Evolutionary conservation across 78 protist species (phyloP).

Genomic region (Guillardia theta): DNA sequence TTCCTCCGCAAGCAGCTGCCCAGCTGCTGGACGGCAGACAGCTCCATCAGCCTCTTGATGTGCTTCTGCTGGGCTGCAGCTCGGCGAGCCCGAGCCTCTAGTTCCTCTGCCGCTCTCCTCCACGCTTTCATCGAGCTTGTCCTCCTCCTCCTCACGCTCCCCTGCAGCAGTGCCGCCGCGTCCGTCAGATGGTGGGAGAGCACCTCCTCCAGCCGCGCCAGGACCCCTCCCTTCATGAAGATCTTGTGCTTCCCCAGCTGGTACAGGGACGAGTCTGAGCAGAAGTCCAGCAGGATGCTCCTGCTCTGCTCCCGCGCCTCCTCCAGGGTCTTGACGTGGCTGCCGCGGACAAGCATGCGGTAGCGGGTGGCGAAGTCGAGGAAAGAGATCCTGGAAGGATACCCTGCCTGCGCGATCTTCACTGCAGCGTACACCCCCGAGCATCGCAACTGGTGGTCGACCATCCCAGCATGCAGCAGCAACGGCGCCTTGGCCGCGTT

Average conservation of each 20-base stretch:
- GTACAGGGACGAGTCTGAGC: neutral
- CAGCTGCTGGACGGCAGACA: too few species aligned
- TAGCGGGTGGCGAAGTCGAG: neutral
- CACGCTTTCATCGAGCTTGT: too few species aligned
- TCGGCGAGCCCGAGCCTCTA: too few species aligned
- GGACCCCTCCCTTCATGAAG: neutral
- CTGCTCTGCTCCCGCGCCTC: neutral
- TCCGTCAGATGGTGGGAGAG: neutral
- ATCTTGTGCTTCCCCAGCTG: neutral
- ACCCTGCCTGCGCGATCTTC: constrained; percentile 82
- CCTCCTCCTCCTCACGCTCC: too few species aligned
- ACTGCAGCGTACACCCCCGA: constrained; percentile 93
- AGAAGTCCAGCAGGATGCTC: too few species aligned
- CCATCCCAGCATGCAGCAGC: constrained; percentile 51
- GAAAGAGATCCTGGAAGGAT: neutral
- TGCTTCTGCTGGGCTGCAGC: too few species aligned
- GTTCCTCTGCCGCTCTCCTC: too few species aligned
- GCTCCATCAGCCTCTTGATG: too few species aligned
- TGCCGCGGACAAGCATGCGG: neutral
- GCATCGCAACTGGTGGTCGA: constrained; percentile 82
- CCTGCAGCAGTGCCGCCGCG: neutral
- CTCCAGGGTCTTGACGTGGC: neutral
- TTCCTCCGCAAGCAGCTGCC: too few species aligned
- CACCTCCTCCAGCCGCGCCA: neutral
- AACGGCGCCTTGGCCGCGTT: constrained; percentile 72